Conservation (phyloP, 768 basidiomycete species). For the Strobilomyces dryophilus region DNA sequence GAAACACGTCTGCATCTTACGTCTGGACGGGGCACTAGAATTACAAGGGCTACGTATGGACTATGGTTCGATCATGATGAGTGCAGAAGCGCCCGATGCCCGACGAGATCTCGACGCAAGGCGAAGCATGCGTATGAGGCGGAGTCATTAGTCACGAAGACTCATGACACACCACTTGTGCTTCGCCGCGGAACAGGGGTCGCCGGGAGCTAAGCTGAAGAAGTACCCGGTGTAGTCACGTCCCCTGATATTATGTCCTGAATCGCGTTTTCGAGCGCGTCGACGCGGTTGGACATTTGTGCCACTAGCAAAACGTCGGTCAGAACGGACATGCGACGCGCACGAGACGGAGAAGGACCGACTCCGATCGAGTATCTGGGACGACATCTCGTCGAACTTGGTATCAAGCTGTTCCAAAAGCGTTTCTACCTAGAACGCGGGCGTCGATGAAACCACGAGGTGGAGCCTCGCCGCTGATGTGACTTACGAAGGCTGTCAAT, state of each 20-base stretch:
- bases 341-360: constrained; percentile 28
- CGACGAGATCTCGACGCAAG: constrained; percentile 12
- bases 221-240: constrained; percentile 45
- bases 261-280: constrained; percentile 83
- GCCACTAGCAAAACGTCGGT: constrained; percentile 53
- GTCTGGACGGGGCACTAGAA: not conserved
- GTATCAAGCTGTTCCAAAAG: constrained; percentile 83
- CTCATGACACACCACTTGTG: constrained; percentile 32
- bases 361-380: constrained; percentile 84
- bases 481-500: constrained; percentile 85
- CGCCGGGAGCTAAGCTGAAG: constrained; percentile 45
- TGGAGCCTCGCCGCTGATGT: constrained; percentile 5
- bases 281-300: constrained; percentile 90
- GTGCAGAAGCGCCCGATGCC: constrained; percentile 10
- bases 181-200: constrained; percentile 39
- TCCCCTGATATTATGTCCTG: constrained; percentile 89
- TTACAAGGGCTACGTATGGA: constrained; percentile 13
- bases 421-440: constrained; percentile 67
- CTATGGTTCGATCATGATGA: constrained; percentile 15
- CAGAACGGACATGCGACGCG: not conserved
- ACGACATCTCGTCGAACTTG: constrained; percentile 92
- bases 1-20: not conserved
- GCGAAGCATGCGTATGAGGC: constrained; percentile 5
- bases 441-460: constrained; percentile 1
- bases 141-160: constrained; percentile 10